Evolutionary conservation across 306 rosid species (phyloP).

Genomic region (Casuarina glauca): DNA sequence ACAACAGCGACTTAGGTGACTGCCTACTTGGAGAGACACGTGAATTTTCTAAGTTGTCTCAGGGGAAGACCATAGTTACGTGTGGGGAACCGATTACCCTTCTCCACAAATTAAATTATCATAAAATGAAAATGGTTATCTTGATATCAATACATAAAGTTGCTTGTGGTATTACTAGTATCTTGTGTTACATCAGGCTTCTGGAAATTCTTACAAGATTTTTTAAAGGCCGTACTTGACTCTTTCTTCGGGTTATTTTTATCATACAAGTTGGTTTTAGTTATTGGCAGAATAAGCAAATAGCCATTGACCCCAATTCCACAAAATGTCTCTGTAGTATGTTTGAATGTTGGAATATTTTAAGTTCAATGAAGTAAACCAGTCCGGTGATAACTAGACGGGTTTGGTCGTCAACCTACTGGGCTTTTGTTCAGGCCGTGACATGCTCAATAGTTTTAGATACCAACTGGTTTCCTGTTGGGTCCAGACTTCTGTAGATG

Average conservation of each 20-base stretch:
- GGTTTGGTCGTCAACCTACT: no score
- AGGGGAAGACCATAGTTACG: neutral
- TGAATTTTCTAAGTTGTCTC: neutral
- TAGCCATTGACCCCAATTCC: no score
- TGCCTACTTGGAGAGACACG: neutral
- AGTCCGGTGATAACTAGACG: no score
- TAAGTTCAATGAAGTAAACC: no score
- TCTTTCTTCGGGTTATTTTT: neutral
- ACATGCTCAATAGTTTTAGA: no score
- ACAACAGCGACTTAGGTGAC: neutral
- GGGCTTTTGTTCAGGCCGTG: no score
- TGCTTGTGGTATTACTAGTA: neutral
- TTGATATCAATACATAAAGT: no score
- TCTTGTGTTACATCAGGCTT: neutral
- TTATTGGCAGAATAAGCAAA: neutral
- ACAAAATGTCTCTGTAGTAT: no score
- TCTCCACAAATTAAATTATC: no score
- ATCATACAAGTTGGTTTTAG: neutral
- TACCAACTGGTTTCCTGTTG: no score
- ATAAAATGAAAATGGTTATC: neutral
- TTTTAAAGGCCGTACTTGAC: neutral
- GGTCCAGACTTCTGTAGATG: no score
- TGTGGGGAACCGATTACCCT: neutral
- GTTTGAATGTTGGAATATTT: no score
- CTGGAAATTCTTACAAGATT: neutral